phyloP scores from a whole-genome alignment of 805 yeast genomes.

The Yarrowia sp. region DNA sequence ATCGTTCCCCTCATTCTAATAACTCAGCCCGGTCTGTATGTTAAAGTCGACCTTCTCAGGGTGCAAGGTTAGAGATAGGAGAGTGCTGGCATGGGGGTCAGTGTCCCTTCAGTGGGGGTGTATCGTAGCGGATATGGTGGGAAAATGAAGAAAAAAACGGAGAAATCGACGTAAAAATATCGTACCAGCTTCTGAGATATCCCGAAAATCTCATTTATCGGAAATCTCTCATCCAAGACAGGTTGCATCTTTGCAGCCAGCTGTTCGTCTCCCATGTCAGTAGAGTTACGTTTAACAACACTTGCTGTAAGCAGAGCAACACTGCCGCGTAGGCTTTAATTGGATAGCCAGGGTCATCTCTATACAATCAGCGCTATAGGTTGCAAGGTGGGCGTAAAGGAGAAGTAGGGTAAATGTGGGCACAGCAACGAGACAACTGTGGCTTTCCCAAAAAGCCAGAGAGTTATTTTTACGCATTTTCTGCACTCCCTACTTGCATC shows the following conservation, averaged over 20 bases:
- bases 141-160: too few relatives aligned
- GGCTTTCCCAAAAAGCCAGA: not conserved
- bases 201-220: not conserved
- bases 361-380: too few relatives aligned
- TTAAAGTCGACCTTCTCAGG: not conserved
- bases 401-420: not conserved
- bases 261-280: not conserved
- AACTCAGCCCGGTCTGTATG: not conserved
- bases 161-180: too few relatives aligned
- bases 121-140: too few relatives aligned
- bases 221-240: not conserved
- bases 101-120: too few relatives aligned
- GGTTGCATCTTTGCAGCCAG: too few relatives aligned
- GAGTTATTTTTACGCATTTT: not conserved
- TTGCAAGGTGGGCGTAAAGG: too few relatives aligned
- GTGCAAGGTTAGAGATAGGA: not conserved
- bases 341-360: not conserved
- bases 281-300: not conserved
- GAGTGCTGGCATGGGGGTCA: not conserved
- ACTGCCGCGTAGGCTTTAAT: not conserved
- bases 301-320: not conserved
- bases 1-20: not conserved
- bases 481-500: too few relatives aligned
- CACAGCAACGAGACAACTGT: not conserved
- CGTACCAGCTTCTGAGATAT: too few relatives aligned